These are phyloP conservation scores for Takashimella tepidaria DNA, from an alignment of 1,284 basidiomycete genomes.

Conservation along the genomic window DNA sequence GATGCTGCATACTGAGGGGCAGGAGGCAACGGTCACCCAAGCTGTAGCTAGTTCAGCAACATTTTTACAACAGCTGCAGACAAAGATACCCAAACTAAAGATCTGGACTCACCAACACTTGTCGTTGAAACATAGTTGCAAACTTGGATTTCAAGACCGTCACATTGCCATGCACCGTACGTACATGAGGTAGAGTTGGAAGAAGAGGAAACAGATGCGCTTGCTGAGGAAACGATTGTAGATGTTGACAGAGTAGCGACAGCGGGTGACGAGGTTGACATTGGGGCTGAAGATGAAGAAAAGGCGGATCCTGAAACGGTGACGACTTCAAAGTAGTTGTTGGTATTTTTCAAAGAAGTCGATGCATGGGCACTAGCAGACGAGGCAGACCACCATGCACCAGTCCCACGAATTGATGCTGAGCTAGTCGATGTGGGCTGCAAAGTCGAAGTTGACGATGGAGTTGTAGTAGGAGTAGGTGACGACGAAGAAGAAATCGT, in stretches of 20 bases:
- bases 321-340: neutral
- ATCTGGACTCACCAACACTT: conserved; percentile 10
- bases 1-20: conserved; percentile 9
- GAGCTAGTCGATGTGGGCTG: no score
- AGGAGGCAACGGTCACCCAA: conserved; percentile 12
- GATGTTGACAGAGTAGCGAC: neutral
- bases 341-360: neutral
- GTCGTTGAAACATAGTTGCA: conserved; percentile 21
- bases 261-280: no score
- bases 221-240: neutral
- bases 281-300: neutral
- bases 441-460: neutral
- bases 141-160: conserved; percentile 21
- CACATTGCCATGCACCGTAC: conserved; percentile 32
- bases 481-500: neutral
- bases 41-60: neutral
- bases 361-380: no score
- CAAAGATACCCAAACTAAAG: no score
- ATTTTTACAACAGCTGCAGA: no score
- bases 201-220: neutral
- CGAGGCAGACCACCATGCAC: neutral
- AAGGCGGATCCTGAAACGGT: neutral
- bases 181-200: conserved; percentile 11
- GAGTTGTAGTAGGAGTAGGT: no score
- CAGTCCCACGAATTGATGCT: neutral